These are phyloP conservation scores for Citrus reticulata DNA, from an alignment of 345 rosid genomes.

Conservation along the genomic window DNA sequence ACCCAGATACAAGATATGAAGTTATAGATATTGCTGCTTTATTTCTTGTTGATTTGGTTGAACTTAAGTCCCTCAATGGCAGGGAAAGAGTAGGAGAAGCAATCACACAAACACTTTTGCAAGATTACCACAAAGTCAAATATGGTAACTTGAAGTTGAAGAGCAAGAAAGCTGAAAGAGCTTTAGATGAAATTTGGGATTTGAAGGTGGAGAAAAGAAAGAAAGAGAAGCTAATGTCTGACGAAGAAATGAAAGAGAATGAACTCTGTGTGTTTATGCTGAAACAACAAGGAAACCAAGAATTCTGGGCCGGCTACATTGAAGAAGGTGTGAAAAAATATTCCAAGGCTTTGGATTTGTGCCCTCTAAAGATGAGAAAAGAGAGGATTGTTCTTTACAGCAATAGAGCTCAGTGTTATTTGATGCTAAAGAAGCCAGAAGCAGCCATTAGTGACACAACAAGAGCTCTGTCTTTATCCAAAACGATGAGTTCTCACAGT, in stretches of 20 bases:
- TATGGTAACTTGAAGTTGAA: constrained; percentile 46
- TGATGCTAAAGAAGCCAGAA: constrained; percentile 50
- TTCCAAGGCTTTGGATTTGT: constrained; percentile 50
- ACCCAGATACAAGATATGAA: constrained; percentile 42
- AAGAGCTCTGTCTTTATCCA: constrained; percentile 61
- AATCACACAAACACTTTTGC: constrained; percentile 46
- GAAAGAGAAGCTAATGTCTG: constrained; percentile 54
- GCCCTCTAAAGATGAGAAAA: constrained; percentile 44
- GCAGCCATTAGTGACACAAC: constrained; percentile 75
- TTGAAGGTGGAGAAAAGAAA: constrained; percentile 68
- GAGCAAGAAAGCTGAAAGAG: constrained; percentile 34
- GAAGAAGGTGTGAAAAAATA: constrained; percentile 44
- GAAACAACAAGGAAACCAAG: constrained; percentile 60
- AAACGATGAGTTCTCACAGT: constrained; percentile 34
- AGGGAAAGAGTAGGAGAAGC: constrained; percentile 43
- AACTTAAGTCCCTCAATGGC: constrained; percentile 32
- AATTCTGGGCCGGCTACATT: constrained; percentile 48
- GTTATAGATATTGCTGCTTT: constrained; percentile 47
- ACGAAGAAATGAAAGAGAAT: constrained; percentile 48
- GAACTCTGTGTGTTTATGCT: constrained; percentile 36
- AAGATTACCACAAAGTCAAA: constrained; percentile 60
- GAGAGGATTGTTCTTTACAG: constrained; percentile 73
- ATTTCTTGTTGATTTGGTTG: constrained; percentile 60
- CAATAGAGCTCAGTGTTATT: constrained; percentile 73
- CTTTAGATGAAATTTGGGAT: constrained; percentile 56